Evolutionary conservation across 2,329 filamentous ascomycete species (phyloP).

Genomic region (Scytalidium lignicola): DNA sequence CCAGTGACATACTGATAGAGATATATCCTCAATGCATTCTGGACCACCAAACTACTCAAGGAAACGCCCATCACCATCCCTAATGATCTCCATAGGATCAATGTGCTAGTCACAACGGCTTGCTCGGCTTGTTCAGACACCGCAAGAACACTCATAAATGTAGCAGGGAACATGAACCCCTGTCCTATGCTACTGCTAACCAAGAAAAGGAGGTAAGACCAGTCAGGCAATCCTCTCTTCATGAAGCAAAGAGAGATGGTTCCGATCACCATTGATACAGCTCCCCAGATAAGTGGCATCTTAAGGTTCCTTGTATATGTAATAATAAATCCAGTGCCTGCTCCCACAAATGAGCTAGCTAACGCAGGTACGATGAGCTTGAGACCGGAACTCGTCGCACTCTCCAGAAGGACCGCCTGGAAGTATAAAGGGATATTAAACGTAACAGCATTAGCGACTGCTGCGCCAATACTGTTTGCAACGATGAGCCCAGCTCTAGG

Average conservation of each 20-base stretch:
- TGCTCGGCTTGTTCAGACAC: conserved; percentile 56
- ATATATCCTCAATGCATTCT: conserved; percentile 63
- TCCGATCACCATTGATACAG: conserved; percentile 43
- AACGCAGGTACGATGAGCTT: conserved; percentile 61
- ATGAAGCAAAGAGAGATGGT: conserved; percentile 45
- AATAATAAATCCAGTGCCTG: conserved; percentile 57
- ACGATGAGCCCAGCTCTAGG: conserved; percentile 56
- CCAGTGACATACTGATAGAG: conserved; percentile 55
- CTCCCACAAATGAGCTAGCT: conserved; percentile 48
- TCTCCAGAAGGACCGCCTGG: conserved; percentile 66
- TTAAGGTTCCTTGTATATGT: conserved; percentile 55
- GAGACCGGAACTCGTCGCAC: conserved; percentile 66
- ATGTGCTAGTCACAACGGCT: conserved; percentile 64
- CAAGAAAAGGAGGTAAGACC: conserved; percentile 51
- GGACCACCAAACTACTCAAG: conserved; percentile 64
- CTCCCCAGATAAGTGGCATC: conserved; percentile 50
- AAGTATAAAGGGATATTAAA: conserved; percentile 70
- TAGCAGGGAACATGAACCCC: conserved; percentile 60
- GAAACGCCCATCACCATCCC: conserved; percentile 72
- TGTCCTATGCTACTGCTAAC: conserved; percentile 52
- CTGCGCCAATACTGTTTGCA: conserved; percentile 45
- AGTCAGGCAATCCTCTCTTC: conserved; percentile 44
- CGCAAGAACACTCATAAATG: conserved; percentile 59
- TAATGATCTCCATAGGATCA: conserved; percentile 66
- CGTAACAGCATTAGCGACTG: conserved; percentile 50